phyloP scores from a whole-genome alignment of 1,284 basidiomycete genomes.

The Naganishia sp. region DNA sequence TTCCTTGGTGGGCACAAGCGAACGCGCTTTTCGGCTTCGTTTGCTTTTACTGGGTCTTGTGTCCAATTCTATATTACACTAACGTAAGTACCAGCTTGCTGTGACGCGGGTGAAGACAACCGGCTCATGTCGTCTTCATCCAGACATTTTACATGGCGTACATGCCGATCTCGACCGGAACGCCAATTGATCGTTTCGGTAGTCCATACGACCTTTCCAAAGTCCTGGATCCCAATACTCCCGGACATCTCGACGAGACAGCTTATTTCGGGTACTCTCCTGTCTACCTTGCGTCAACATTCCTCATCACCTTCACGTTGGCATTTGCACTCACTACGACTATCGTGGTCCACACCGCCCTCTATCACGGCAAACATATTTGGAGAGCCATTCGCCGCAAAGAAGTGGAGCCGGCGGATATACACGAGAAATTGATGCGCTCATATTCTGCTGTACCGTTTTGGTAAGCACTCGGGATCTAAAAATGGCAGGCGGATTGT shows the following conservation, averaged over 20 bases:
- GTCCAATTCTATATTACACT: conserved; percentile 85
- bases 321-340: conserved; percentile 83
- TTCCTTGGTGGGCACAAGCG: conserved; percentile 96
- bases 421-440: conserved; percentile 93
- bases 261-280: conserved; percentile 87
- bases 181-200: conserved; percentile 78
- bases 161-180: conserved; percentile 75
- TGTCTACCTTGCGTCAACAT: conserved; percentile 83
- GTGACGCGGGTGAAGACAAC: conserved; percentile 12
- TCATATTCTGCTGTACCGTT: conserved; percentile 92
- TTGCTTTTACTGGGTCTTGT: conserved; percentile 86
- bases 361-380: conserved; percentile 85
- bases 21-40: conserved; percentile 87
- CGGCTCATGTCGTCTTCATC: neutral
- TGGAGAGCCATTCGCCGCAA: conserved; percentile 71
- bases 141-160: conserved; percentile 79
- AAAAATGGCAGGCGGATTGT: neutral
- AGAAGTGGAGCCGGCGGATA: conserved; percentile 82
- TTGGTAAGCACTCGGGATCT: conserved; percentile 62
- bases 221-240: conserved; percentile 62
- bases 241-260: conserved; percentile 64
- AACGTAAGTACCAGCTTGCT: conserved; percentile 62
- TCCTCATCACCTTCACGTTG: conserved; percentile 83
- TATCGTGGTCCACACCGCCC: conserved; percentile 80
- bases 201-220: conserved; percentile 70